These are phyloP conservation scores for Pezicula rhizophila DNA, from an alignment of 2,329 filamentous ascomycete genomes.

Conservation along the genomic window DNA sequence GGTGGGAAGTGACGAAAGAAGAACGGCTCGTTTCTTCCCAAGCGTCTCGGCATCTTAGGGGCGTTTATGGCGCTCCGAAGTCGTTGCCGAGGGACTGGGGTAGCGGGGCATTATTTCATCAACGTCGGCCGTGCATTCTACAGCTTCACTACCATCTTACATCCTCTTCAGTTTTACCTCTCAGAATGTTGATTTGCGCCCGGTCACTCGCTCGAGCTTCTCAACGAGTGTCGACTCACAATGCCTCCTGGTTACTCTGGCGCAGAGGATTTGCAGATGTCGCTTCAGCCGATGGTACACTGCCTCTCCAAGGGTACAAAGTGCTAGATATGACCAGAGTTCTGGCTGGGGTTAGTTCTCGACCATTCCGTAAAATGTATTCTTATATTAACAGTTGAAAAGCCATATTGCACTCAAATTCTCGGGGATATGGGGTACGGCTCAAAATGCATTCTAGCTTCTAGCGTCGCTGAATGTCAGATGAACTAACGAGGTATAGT, in stretches of 20 bases:
- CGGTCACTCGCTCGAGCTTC: constrained; percentile 16
- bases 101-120: too few species aligned
- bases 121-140: too few species aligned
- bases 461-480: constrained; percentile 5
- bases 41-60: too few species aligned
- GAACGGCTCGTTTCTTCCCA: too few species aligned
- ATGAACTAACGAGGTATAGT: constrained; percentile 38
- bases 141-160: too few species aligned
- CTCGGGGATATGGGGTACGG: constrained; percentile 88
- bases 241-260: constrained; percentile 10
- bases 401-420: constrained; percentile 98
- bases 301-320: constrained; percentile 77
- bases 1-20: too few species aligned
- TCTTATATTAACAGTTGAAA: constrained; percentile 6
- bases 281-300: constrained; percentile 31
- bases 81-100: too few species aligned
- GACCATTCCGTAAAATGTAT: not conserved
- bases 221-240: constrained; percentile 6
- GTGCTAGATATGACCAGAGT: constrained; percentile 97
- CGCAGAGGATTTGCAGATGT: constrained; percentile 17
- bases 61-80: too few species aligned
- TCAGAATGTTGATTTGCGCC: constrained; percentile 2
- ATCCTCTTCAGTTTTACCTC: too few species aligned
- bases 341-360: constrained; percentile 71
- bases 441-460: constrained; percentile 7